Conservation (phyloP, 2,329 filamentous ascomycete species). For the Zymoseptoria crescenta region DNA sequence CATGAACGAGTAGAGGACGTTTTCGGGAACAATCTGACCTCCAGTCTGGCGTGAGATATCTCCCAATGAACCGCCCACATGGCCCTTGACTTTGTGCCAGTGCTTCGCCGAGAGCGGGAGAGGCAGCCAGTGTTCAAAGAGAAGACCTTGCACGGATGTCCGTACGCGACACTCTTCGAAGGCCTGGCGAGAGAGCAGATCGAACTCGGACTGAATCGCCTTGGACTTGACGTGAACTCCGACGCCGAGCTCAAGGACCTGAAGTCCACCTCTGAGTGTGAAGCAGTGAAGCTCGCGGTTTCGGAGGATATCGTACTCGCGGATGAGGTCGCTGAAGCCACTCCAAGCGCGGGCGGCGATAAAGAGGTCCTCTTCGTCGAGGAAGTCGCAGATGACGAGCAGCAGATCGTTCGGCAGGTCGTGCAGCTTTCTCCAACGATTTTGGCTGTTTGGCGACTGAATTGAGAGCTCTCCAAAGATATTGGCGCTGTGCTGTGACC, state of each 20-base stretch:
- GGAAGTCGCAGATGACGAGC: slow-evolving; percentile 11
- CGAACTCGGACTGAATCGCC: slow-evolving; percentile 18
- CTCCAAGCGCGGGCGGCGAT: slow-evolving; percentile 16
- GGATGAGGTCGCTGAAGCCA: slow-evolving; percentile 13
- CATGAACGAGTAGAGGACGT: slow-evolving; percentile 19
- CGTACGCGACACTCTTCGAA: slow-evolving; percentile 10
- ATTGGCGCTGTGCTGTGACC: background rate
- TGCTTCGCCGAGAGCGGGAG: slow-evolving; percentile 16
- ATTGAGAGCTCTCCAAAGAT: background rate
- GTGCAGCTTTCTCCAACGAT: background rate
- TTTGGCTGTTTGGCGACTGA: background rate
- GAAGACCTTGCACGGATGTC: slow-evolving; percentile 14
- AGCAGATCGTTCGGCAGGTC: slow-evolving; percentile 15
- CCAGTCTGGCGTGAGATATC: slow-evolving; percentile 2
- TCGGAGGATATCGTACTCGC: slow-evolving; percentile 13
- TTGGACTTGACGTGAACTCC: slow-evolving; percentile 11
- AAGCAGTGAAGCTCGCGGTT: slow-evolving; percentile 21
- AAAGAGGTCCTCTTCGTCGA: slow-evolving; percentile 15
- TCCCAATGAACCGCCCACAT: slow-evolving; percentile 1
- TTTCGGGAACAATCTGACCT: slow-evolving; percentile 6
- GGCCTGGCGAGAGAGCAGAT: slow-evolving; percentile 16
- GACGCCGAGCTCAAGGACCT: slow-evolving; percentile 13
- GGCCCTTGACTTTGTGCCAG: slow-evolving; percentile 11
- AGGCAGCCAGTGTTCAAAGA: slow-evolving; percentile 17
- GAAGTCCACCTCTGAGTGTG: slow-evolving; percentile 18